Evolutionary conservation across 306 rosid species (phyloP), one percentile per base, ranked within the genome.

Genomic region (Vachellia pachyceras): DNA sequence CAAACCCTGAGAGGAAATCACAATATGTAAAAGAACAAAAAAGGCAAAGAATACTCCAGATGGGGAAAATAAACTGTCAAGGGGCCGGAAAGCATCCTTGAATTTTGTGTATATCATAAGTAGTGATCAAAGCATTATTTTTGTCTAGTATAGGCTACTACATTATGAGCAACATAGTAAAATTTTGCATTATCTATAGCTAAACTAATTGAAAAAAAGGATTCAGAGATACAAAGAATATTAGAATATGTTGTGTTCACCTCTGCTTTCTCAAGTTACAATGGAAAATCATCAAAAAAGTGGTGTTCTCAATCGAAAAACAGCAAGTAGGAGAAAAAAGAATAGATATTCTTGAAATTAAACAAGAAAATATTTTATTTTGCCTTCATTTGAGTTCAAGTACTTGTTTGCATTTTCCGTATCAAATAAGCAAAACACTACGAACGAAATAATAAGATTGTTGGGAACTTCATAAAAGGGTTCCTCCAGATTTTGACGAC

Each of bases 1-100:
- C 85, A 91, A 77, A 40, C 98, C 98, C 99, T 95, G 90, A 45
- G 80, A 86, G 33, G n/a, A 67, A 68, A 72, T 36, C 75, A 49
- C 81, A 85, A 83, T 23, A 70, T 77, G 46, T 81, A 23, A 83
- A 79, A 44, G 55, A 18, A 55, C 39, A 22, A 60, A 55, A 60
- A 33, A 22, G n/a, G 54, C 36, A 75, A 5, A 80, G 14, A 54
- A 75, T 66, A 80, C 22, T 75, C 29, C 14, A 13, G 44, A 69
- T 35, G 22, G 14, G 33, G 22, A 37, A 71, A 64, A 66, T 40
- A 39, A 60, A 77, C 12, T 12, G 42, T 40, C 5, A 60, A 66
- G 41, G 29, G 73, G 50, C 3, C 14, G 46, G 22, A 47, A 65
- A 66, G 72, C 76, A 54, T 45, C 54, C 44, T 6, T 47, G 13